Conservation (phyloP, 495 filamentous ascomycete genomes). For the Hypoxylon fuscum region DNA sequence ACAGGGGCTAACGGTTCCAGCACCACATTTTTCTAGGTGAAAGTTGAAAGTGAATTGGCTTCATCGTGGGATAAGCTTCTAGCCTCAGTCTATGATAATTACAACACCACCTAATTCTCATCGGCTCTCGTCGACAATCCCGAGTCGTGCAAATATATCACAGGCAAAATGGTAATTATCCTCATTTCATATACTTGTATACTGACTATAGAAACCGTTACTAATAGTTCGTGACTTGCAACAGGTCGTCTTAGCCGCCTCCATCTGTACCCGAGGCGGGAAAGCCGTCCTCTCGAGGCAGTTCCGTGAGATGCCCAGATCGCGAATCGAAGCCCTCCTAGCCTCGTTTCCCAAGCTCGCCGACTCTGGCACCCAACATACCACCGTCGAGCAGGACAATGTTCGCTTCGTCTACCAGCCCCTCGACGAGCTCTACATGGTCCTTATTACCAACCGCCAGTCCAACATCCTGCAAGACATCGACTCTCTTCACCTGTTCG, state of each 20-base stretch:
- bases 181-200: too few relatives aligned
- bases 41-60: slow-evolving; percentile 43
- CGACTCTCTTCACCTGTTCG: slow-evolving; percentile 95
- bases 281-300: slow-evolving; percentile 96
- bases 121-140: too few relatives aligned
- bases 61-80: slow-evolving; percentile 28
- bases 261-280: slow-evolving; percentile 97
- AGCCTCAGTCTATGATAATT: slow-evolving; percentile 27
- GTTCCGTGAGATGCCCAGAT: slow-evolving; percentile 95
- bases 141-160: neutral
- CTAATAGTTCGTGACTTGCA: slow-evolving; percentile 30
- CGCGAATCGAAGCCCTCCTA: slow-evolving; percentile 93
- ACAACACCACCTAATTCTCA: too few relatives aligned
- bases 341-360: slow-evolving; percentile 97
- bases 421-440: slow-evolving; percentile 98
- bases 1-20: slow-evolving; percentile 40
- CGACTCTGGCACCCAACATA: slow-evolving; percentile 93
- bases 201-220: too few relatives aligned
- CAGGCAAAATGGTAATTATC: slow-evolving; percentile 41
- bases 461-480: slow-evolving; percentile 99
- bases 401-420: slow-evolving; percentile 99
- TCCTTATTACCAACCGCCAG: slow-evolving; percentile 98
- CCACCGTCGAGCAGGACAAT: slow-evolving; percentile 98
- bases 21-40: slow-evolving; percentile 34
- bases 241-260: slow-evolving; percentile 97